phyloP scores from a whole-genome alignment of 345 rosid genomes.

The Pugionium dolabratum region DNA sequence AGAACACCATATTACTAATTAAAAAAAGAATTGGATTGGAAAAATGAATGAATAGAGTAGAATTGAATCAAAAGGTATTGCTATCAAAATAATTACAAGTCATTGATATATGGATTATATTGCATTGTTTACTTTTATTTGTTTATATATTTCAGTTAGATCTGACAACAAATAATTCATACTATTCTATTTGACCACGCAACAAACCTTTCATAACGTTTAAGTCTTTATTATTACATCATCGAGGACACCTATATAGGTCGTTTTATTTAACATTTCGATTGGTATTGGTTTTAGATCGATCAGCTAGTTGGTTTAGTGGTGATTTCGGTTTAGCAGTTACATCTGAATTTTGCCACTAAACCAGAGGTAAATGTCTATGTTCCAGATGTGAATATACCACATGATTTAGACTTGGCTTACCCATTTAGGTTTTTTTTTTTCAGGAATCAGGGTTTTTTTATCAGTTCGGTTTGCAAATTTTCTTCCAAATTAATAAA shows the following conservation, averaged over 20 bases:
- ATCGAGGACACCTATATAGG: neutral
- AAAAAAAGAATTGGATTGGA: neutral
- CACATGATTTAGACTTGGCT: neutral
- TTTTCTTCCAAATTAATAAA: too few relatives aligned
- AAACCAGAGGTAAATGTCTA: neutral
- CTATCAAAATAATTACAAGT: constrained; percentile 7
- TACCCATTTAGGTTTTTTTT: too few relatives aligned
- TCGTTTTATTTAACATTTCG: neutral
- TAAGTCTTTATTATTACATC: constrained; percentile 11
- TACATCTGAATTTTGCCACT: too few relatives aligned
- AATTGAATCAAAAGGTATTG: neutral
- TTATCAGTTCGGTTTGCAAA: too few relatives aligned
- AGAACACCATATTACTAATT: neutral
- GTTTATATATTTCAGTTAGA: constrained; percentile 1
- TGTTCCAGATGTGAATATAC: constrained; percentile 3
- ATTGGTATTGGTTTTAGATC: neutral
- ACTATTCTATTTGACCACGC: constrained; percentile 23
- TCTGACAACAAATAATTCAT: constrained; percentile 3
- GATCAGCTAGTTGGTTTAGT: neutral
- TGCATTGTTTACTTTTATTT: neutral
- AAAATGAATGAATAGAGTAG: neutral
- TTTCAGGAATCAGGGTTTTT: too few relatives aligned
- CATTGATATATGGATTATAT: neutral
- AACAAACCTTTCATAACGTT: constrained; percentile 30
- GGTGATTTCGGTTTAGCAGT: neutral